A percentile compares a stretch with the other conserved stretches of the same genome.
Conservation (phyloP, 1,284 basidiomycete genomes). For the Apiotrichum siamense region DNA sequence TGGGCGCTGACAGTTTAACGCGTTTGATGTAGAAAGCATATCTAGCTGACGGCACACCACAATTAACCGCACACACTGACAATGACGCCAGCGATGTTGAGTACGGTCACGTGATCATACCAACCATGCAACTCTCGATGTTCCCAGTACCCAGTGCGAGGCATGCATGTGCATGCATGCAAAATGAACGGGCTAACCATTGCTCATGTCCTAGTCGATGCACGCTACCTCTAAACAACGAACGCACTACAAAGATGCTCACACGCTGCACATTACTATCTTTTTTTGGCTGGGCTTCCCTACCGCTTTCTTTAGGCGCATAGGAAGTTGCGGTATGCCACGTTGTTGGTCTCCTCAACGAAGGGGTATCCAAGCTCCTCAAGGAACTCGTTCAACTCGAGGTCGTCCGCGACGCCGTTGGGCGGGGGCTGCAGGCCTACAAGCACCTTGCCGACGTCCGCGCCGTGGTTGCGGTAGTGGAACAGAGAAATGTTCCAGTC, state of each 20-base stretch:
- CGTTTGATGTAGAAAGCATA: not conserved
- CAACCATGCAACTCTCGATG: too few species aligned
- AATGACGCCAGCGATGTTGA: not conserved
- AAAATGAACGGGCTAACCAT: too few species aligned
- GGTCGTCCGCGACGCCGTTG: constrained; percentile 51
- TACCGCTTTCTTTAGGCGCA: constrained; percentile 7
- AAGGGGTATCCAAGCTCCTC: constrained; percentile 74
- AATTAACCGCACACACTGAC: not conserved
- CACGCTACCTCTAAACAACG: not conserved
- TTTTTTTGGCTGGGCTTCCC: not conserved
- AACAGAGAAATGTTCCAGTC: constrained; percentile 95
- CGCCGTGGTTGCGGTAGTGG: constrained; percentile 96
- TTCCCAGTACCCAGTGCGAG: too few species aligned
- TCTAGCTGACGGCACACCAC: not conserved
- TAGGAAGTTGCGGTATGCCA: constrained; percentile 74
- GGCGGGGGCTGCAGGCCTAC: constrained; percentile 88
- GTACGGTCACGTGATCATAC: too few species aligned
- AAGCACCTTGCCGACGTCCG: constrained; percentile 83
- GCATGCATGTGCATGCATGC: too few species aligned
- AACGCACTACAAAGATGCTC: too few species aligned
- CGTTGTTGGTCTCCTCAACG: constrained; percentile 89
- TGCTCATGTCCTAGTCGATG: too few species aligned
- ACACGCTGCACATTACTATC: too few species aligned
- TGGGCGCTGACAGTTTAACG: too few species aligned
- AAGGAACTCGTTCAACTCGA: constrained; percentile 67